Conservation (phyloP, 768 basidiomycete species). For the Trametes cinnabarina region DNA sequence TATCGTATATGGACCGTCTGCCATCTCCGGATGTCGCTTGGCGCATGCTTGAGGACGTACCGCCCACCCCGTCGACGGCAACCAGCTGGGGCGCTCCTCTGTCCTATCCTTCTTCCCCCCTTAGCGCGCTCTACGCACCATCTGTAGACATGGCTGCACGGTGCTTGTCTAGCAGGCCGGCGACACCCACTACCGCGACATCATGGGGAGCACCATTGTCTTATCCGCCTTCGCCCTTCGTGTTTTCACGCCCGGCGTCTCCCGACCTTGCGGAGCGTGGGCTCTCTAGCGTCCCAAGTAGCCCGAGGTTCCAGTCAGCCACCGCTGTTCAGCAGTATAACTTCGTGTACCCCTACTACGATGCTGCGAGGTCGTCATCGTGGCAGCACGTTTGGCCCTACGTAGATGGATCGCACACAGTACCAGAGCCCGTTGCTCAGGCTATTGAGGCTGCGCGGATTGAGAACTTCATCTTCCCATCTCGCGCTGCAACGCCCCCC, state of each 20-base stretch:
- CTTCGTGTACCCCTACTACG: conserved; percentile 13
- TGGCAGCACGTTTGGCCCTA: conserved; percentile 28
- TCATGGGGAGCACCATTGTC: conserved; percentile 52
- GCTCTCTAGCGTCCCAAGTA: conserved; percentile 13
- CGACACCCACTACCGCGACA: conserved; percentile 46
- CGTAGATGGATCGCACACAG: background rate
- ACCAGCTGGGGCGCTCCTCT: conserved; percentile 47
- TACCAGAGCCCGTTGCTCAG: background rate
- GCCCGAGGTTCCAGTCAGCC: background rate
- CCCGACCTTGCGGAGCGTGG: conserved; percentile 20
- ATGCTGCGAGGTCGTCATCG: conserved; percentile 8
- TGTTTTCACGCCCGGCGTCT: conserved; percentile 14
- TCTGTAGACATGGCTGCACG: conserved; percentile 44
- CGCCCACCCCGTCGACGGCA: conserved; percentile 48
- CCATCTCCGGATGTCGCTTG: conserved; percentile 59
- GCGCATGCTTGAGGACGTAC: conserved; percentile 53
- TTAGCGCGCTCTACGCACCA: conserved; percentile 23
- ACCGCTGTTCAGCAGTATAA: background rate
- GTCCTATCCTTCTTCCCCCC: conserved; percentile 35
- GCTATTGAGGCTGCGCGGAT: background rate
- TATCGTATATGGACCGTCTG: conserved; percentile 36
- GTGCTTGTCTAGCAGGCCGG: conserved; percentile 37
- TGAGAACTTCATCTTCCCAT: conserved; percentile 9
- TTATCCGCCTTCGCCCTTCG: conserved; percentile 33
- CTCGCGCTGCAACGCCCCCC: background rate